phyloP scores from a whole-genome alignment of 805 yeast species.

The Pichia phayaonensis region DNA sequence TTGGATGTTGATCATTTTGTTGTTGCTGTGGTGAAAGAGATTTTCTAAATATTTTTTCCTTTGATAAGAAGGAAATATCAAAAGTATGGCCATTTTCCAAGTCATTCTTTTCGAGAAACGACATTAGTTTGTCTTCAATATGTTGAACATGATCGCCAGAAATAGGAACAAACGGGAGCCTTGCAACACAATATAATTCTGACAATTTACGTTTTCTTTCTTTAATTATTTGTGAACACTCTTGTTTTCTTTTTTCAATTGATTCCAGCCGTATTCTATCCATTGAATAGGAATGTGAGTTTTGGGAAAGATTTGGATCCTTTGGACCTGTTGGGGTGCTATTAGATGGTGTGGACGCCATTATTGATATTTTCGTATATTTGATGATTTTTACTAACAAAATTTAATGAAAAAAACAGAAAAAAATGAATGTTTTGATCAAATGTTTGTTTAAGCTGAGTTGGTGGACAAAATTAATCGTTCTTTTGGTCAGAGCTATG shows the following conservation, averaged over 20 bases:
- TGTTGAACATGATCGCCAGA: conserved; percentile 32
- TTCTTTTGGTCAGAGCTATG: neutral
- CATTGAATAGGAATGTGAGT: conserved; percentile 22
- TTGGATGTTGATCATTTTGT: neutral
- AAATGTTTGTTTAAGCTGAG: too few species aligned
- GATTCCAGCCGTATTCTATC: conserved; percentile 39
- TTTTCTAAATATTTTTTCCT: conserved; percentile 27
- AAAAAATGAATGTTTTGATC: neutral
- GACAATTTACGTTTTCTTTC: conserved; percentile 51
- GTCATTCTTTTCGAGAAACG: conserved; percentile 46
- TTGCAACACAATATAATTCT: conserved; percentile 53
- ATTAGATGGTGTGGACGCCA: neutral
- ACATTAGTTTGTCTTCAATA: conserved; percentile 33
- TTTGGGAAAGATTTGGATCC: neutral
- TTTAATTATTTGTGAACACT: conserved; percentile 37
- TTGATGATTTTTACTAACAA: neutral
- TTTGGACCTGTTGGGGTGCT: neutral
- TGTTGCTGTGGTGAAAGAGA: conserved; percentile 24
- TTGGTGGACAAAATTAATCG: too few species aligned
- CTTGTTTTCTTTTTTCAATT: conserved; percentile 37
- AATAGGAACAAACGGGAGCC: conserved; percentile 40
- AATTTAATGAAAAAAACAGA: neutral
- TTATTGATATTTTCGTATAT: neutral
- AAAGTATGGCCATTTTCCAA: conserved; percentile 39
- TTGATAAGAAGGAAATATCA: conserved; percentile 27